phyloP scores from a whole-genome alignment of 129 eudicot species.

The Escallonia herrerae region DNA sequence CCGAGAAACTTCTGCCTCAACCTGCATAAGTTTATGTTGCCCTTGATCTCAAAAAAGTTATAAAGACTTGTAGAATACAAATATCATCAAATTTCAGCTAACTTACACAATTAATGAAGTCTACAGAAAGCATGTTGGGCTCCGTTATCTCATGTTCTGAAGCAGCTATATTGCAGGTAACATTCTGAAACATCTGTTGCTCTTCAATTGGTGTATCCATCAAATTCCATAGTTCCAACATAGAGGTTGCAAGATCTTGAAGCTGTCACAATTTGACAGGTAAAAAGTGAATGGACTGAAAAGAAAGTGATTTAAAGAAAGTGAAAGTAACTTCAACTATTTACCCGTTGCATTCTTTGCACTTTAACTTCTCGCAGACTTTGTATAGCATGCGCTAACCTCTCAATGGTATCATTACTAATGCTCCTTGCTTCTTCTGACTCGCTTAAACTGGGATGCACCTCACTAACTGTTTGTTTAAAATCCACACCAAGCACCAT shows the following conservation, averaged over 20 bases:
- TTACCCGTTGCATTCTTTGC: conserved; percentile 79
- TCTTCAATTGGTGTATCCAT: conserved; percentile 95
- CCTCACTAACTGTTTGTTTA: conserved; percentile 41
- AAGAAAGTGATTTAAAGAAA: neutral
- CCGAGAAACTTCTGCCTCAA: conserved; percentile 78
- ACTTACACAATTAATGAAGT: conserved; percentile 66
- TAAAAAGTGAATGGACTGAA: conserved; percentile 12
- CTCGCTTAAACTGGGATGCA: conserved; percentile 69
- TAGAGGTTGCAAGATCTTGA: conserved; percentile 78
- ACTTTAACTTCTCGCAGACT: conserved; percentile 62
- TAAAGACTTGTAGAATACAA: neutral
- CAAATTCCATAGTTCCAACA: conserved; percentile 93
- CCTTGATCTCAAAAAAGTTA: neutral
- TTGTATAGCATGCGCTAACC: conserved; percentile 46
- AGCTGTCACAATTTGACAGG: conserved; percentile 39
- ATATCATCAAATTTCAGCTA: neutral
- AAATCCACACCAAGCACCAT: conserved; percentile 59
- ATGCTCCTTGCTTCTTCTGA: conserved; percentile 46
- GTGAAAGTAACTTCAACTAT: conserved; percentile 1
- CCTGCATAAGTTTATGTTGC: conserved; percentile 31
- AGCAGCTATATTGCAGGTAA: conserved; percentile 84
- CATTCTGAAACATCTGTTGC: conserved; percentile 83
- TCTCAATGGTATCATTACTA: conserved; percentile 49
- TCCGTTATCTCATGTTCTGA: conserved; percentile 85
- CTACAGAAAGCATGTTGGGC: conserved; percentile 73